Evolutionary conservation across 306 rosid species (phyloP).

Genomic region (Cucumis hystrix): DNA sequence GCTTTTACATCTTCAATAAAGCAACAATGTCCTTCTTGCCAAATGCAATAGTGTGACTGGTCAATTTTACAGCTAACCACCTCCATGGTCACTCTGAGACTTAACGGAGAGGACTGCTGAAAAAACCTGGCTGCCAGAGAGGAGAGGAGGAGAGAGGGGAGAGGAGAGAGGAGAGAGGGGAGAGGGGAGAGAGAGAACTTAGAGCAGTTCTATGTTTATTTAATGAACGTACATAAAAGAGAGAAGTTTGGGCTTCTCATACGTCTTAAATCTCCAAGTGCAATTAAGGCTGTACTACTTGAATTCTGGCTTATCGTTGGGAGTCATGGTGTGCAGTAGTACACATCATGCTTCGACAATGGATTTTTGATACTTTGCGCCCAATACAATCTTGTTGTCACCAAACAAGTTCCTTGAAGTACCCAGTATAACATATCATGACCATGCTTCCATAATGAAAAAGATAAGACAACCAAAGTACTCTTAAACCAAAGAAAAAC

Average conservation of each 20-base stretch:
- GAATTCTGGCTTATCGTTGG: not conserved
- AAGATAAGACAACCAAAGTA: not conserved
- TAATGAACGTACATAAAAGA: not conserved
- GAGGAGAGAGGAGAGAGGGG: too few species aligned
- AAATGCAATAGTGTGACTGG: too few species aligned
- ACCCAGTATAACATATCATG: not conserved
- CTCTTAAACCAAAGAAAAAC: not conserved
- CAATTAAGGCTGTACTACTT: not conserved
- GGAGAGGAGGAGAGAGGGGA: too few species aligned
- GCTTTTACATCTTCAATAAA: too few species aligned
- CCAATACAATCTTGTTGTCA: not conserved
- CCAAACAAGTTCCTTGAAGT: not conserved
- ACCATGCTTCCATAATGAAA: not conserved
- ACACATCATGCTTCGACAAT: not conserved
- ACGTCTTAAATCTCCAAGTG: not conserved
- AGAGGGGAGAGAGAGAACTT: too few species aligned
- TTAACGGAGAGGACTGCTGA: too few species aligned
- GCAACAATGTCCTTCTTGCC: too few species aligned
- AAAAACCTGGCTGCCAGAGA: too few species aligned
- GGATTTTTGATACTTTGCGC: not conserved
- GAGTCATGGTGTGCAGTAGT: not conserved
- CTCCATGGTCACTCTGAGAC: too few species aligned
- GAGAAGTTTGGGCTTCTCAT: not conserved
- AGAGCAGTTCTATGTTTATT: not conserved
- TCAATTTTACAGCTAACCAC: too few species aligned